phyloP scores from a whole-genome alignment of 805 yeast species.

The Candida alai region DNA sequence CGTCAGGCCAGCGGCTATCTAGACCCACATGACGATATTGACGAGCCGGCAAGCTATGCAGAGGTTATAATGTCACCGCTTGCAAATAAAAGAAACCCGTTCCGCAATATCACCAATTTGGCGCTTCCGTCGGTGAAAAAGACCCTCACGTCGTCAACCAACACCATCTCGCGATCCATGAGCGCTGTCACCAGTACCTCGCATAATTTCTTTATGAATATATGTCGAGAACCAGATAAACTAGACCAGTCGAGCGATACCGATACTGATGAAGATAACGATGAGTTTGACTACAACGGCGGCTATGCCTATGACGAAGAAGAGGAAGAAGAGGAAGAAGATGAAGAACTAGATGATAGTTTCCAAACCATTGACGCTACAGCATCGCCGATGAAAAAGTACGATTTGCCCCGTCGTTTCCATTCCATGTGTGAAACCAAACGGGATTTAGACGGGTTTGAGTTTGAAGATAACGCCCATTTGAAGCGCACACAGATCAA shows the following conservation, averaged over 20 bases:
- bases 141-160: constrained; percentile 18
- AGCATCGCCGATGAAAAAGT: constrained; percentile 4
- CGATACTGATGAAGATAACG: constrained; percentile 3
- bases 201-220: constrained; percentile 11
- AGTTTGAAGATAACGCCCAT: constrained; percentile 29
- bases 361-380: constrained; percentile 14
- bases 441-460: constrained; percentile 21
- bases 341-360: constrained; percentile 13
- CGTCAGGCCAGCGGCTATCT: too few species aligned
- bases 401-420: constrained; percentile 45
- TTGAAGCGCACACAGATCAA: constrained; percentile 24
- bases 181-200: constrained; percentile 18
- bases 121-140: constrained; percentile 19
- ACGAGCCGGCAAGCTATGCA: too few species aligned
- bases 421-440: constrained; percentile 65
- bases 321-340: constrained; percentile 4
- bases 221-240: constrained; percentile 2
- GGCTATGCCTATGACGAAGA: neutral
- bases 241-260: neutral
- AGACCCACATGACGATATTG: too few species aligned
- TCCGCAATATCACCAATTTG: constrained; percentile 25
- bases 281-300: constrained; percentile 1
- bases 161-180: constrained; percentile 17
- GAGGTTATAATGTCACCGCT: constrained; percentile 22
- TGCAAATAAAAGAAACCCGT: constrained; percentile 20